Evolutionary conservation across 441 rosid species (phyloP), one percentile per base, ranked within the genome.

Genomic region (Aquilaria agallochum): DNA sequence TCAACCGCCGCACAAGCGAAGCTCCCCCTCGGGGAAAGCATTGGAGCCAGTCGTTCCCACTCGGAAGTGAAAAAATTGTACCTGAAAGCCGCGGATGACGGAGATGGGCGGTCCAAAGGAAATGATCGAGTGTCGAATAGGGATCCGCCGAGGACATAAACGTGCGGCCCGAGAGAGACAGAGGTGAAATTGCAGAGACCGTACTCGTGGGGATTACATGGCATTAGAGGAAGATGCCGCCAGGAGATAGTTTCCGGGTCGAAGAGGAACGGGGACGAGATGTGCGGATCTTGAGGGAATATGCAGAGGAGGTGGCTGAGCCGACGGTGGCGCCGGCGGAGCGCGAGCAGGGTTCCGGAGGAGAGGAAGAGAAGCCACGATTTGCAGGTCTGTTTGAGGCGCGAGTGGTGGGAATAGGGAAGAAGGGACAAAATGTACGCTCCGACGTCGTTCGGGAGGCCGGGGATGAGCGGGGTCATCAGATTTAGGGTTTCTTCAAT

Each of bases 101-200:
- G 83, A 0, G 82, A 69, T 11, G 97, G 98, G 4, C 90, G 83
- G 61, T 93, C 91, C 3, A 93, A 72, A 53, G 98, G 98, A 63
- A 73, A 90, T 5, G 98, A 83, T 8, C 98, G 89, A 0, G 91
- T 74, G 53, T 92, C 98, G 58, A 92, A 89, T 31, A 82, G 88
- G 30, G 95, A 90, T 0, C 98, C 97, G 2, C 98, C 98, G 32
- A 93, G 83, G 14, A 93, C 87, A 54, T 86, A 93, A 53, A 93
- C 76, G 56, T 68, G 47, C 3, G 82, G 78, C 6, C 92, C 94
- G 2, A 93, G 73, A 14, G 85, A 74, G 11, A 90, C 60, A 44
- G 97, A 75, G 62, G 79, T 80, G 86, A 93, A 90, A 64, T 93
- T 93, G 73, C 94, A 90, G 70, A 82, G 95, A 4, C 96, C 93